Evolutionary conservation across 495 filamentous ascomycete genomes (phyloP).

Genomic region (Aspergillus baeticus): DNA sequence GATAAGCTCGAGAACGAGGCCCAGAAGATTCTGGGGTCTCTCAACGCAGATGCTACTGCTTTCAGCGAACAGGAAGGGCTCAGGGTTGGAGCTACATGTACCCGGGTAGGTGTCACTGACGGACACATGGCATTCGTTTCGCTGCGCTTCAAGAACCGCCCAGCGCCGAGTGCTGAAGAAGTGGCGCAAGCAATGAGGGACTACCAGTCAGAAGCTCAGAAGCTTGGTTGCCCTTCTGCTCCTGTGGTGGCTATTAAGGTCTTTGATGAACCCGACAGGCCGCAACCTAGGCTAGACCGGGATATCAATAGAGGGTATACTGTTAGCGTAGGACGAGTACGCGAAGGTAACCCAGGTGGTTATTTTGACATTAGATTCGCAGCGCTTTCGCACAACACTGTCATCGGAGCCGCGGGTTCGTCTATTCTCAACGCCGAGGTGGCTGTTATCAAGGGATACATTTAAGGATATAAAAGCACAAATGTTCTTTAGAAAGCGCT

Average conservation of each 20-base stretch:
- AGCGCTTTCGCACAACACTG: slow-evolving; percentile 81
- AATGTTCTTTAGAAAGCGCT: slow-evolving; percentile 13
- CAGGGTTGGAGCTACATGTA: slow-evolving; percentile 75
- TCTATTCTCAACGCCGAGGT: slow-evolving; percentile 94
- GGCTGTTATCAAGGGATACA: slow-evolving; percentile 83
- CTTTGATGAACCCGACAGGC: slow-evolving; percentile 76
- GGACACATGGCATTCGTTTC: slow-evolving; percentile 84
- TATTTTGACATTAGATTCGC: slow-evolving; percentile 84
- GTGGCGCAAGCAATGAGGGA: slow-evolving; percentile 67
- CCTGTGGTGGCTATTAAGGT: slow-evolving; percentile 71
- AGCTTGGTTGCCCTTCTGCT: slow-evolving; percentile 72
- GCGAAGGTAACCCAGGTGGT: slow-evolving; percentile 67
- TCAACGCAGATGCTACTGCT: slow-evolving; percentile 64
- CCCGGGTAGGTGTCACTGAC: slow-evolving; percentile 79
- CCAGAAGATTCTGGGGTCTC: slow-evolving; percentile 74
- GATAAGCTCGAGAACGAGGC: slow-evolving; percentile 86
- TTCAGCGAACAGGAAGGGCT: slow-evolving; percentile 64
- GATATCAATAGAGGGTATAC: slow-evolving; percentile 74
- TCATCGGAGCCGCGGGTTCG: slow-evolving; percentile 92
- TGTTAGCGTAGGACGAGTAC: slow-evolving; percentile 75
- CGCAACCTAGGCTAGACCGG: slow-evolving; percentile 82
- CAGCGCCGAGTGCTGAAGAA: slow-evolving; percentile 57
- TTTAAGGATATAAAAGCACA: slow-evolving; percentile 47
- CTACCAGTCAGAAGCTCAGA: slow-evolving; percentile 74
- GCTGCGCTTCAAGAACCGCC: slow-evolving; percentile 62